Evolutionary conservation across 2,329 filamentous ascomycete genomes (phyloP), one percentile per base, ranked within the genome.

Genomic region (Hypoxylon sp.): DNA sequence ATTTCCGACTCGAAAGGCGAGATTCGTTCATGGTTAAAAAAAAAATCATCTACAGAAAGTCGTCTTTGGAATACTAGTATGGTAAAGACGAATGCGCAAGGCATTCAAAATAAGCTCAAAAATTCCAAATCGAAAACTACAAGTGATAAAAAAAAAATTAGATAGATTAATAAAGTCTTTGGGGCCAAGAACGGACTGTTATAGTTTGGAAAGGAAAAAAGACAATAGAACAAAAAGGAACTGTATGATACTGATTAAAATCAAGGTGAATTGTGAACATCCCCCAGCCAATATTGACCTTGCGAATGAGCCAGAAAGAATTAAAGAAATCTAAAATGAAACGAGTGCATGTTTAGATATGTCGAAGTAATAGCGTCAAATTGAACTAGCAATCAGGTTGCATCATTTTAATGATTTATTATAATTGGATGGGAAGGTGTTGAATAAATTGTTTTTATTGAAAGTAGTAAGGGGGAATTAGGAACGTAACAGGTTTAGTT

Each of bases 371-470:
- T n/a, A 47, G 42, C 22, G 13, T 14, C 42, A 46, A 10, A 26
- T 56, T 19, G 53, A 39, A 46, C 39, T 17, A 22, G n/a, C 37
- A 56, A 56, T 46, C 35, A 31, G n/a, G 46, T 31, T 46, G 4
- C 17, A 31, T 26, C 19, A 24, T 44, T 11, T 11, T n/a, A 31
- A 42, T 17, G 14, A 44, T 33, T 33, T 19, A 22, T 46, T 56
- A 2, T 46, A 31, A 56, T 56, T 56, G 37, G 37, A 22, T 33
- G 24, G 4, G 17, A 19, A 46, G 26, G 29, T 9, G 11, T 33
- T 33, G n/a, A 44, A 55, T 42, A 42, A 55, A 29, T 55, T 55
- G 52, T 55, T 44, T 54, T 44, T 56, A 46, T 56, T 46, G 5
- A 46, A 46, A n/a, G 53, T 33, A 6, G 26, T 26, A 26, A 46